These are phyloP conservation scores for Erodium texanum DNA, from an alignment of 441 rosid species.

Conservation along the genomic window DNA sequence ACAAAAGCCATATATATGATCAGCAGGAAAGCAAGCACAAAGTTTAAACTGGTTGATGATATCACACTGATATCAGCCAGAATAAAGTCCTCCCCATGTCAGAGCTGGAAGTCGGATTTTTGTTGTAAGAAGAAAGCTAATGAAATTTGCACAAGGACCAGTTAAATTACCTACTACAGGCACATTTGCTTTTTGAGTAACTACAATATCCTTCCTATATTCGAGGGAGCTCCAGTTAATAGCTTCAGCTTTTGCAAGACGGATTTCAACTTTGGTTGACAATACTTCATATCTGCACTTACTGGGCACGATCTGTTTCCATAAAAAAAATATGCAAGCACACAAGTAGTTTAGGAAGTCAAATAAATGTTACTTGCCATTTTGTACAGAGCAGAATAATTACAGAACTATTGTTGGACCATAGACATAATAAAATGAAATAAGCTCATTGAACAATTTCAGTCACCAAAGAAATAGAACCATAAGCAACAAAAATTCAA, in stretches of 20 bases:
- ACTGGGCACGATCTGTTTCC: conserved; percentile 43
- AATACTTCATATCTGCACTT: conserved; percentile 45
- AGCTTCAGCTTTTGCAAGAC: conserved; percentile 52
- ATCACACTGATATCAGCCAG: not conserved
- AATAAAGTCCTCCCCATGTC: too few relatives aligned
- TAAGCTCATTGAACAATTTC: too few relatives aligned
- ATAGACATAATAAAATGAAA: too few relatives aligned
- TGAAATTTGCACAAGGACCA: not conserved
- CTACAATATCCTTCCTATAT: conserved; percentile 30
- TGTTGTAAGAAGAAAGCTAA: too few relatives aligned
- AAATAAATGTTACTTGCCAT: too few relatives aligned
- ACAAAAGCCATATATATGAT: conserved; percentile 12
- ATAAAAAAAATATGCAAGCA: not conserved
- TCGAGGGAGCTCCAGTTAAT: conserved; percentile 58
- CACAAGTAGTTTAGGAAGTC: not conserved
- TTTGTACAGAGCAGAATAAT: too few relatives aligned
- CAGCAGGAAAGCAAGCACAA: not conserved
- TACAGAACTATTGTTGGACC: too few relatives aligned
- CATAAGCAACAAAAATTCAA: too few relatives aligned
- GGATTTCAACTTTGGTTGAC: conserved; percentile 61
- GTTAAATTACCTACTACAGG: conserved; percentile 30
- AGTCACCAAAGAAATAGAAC: too few relatives aligned
- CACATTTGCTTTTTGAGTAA: conserved; percentile 25
- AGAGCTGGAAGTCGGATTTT: too few relatives aligned
- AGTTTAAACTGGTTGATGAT: not conserved